A percentile compares a stretch with the other conserved stretches of the same genome.
phyloP scores from a whole-genome alignment of 2,329 filamentous ascomycete species.

The Decorospora gaudefroyi region DNA sequence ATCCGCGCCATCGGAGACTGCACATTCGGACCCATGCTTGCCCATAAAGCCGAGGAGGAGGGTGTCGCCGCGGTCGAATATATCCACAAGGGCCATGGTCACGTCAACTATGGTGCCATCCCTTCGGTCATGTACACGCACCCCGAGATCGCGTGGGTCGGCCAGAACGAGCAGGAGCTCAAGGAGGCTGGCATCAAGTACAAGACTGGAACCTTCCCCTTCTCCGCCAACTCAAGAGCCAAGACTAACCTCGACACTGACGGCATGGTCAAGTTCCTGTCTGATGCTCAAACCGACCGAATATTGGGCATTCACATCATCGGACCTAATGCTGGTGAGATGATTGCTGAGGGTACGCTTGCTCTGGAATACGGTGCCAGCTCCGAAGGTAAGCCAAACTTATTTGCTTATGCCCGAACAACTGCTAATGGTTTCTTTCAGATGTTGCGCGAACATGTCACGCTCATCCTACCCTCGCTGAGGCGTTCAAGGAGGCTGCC shows the following conservation, averaged over 20 bases:
- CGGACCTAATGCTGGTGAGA: conserved; percentile 93
- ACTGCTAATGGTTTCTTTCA: conserved; percentile 26
- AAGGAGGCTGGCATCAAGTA: conserved; percentile 90
- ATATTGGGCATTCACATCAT: conserved; percentile 96
- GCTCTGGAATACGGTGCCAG: conserved; percentile 96
- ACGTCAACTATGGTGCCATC: conserved; percentile 98
- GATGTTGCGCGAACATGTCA: conserved; percentile 76
- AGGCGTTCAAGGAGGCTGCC: conserved; percentile 99
- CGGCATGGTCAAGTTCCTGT: conserved; percentile 94
- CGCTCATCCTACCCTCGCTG: conserved; percentile 91
- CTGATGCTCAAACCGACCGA: conserved; percentile 94
- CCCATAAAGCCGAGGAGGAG: conserved; percentile 99
- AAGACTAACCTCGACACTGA: conserved; percentile 99
- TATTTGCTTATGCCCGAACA: not conserved
- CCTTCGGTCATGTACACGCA: conserved; percentile 99
- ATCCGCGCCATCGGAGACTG: conserved; percentile 95
- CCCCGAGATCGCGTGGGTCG: conserved; percentile 98
- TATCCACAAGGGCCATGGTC: conserved; percentile 96
- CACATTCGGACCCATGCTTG: conserved; percentile 98
- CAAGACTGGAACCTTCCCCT: conserved; percentile 92
- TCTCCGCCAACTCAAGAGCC: conserved; percentile 95
- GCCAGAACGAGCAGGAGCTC: conserved; percentile 94
- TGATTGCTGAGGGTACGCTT: conserved; percentile 97
- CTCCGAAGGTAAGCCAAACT: conserved; percentile 75
- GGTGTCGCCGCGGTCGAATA: conserved; percentile 93